Evolutionary conservation across 148 eudicot genomes (phyloP).

Genomic region (Nepenthes mirabilis): DNA sequence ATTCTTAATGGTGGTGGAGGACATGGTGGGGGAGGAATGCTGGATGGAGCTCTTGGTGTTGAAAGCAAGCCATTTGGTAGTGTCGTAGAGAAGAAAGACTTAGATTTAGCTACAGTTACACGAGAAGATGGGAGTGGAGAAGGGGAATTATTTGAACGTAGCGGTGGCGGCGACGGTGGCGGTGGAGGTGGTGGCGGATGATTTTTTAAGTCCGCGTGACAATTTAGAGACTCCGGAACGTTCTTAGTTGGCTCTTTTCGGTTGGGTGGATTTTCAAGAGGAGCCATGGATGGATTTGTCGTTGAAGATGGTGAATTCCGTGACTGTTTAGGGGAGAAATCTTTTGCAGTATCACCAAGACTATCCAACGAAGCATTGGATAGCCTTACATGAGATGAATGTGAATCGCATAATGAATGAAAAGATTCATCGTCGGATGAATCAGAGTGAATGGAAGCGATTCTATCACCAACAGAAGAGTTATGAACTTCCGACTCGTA

Average conservation of each 20-base stretch:
- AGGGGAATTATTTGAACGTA: conserved; percentile 4
- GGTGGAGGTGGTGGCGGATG: conserved; percentile 25
- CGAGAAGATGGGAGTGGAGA: conserved; percentile 10
- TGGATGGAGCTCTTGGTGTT: conserved; percentile 11
- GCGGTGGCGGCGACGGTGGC: conserved; percentile 51
- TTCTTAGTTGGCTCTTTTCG: background rate
- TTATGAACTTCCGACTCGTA: conserved; percentile 27
- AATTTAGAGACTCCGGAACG: background rate
- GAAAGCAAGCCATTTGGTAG: conserved; percentile 9
- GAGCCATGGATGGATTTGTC: background rate
- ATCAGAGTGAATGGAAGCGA: conserved; percentile 12
- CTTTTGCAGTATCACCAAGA: conserved; percentile 29
- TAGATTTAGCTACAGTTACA: conserved; percentile 7
- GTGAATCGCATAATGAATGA: conserved; percentile 57
- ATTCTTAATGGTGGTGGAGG: conserved; percentile 36
- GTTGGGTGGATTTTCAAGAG: background rate
- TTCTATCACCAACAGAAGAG: conserved; percentile 15
- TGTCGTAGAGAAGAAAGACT: conserved; percentile 3
- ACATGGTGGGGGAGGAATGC: conserved; percentile 20
- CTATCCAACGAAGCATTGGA: conserved; percentile 58
- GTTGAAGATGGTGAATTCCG: background rate
- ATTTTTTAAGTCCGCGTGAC: background rate
- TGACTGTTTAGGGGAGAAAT: conserved; percentile 22
- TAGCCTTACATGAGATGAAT: conserved; percentile 30
- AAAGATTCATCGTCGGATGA: conserved; percentile 73